Evolutionary conservation across 345 rosid species (phyloP).

Genomic region (Salix udensis): DNA sequence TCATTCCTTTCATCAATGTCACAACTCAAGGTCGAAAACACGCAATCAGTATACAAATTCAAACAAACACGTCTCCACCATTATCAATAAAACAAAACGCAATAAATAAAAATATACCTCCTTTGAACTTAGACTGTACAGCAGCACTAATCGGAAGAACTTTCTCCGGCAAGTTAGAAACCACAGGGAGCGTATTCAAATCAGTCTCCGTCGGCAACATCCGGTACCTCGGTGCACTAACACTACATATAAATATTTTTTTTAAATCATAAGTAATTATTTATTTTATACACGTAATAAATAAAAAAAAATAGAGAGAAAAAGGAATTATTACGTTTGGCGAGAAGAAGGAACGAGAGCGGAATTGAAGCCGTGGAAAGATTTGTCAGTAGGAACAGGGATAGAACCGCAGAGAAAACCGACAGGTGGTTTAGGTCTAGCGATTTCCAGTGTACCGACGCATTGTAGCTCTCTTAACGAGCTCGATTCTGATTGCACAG

Average conservation of each 20-base stretch:
- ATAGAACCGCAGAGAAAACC: constrained; percentile 94
- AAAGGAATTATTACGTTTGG: constrained; percentile 39
- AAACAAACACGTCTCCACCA: no score
- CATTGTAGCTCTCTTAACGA: constrained; percentile 62
- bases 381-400: constrained; percentile 75
- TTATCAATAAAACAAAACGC: no score
- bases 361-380: constrained; percentile 60
- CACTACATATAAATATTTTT: constrained; percentile 31
- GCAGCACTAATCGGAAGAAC: constrained; percentile 54
- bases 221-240: constrained; percentile 73
- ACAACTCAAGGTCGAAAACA: no score
- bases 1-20: no score
- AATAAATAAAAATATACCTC: constrained; percentile 38
- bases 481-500: constrained; percentile 19
- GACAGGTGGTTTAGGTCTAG: constrained; percentile 60
- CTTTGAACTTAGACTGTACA: constrained; percentile 52
- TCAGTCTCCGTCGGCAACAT: constrained; percentile 83
- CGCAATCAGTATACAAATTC: no score
- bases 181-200: constrained; percentile 73
- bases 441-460: constrained; percentile 73
- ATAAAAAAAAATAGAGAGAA: background rate
- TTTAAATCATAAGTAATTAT: background rate
- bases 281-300: background rate
- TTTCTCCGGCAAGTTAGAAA: constrained; percentile 55
- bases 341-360: constrained; percentile 70